These are phyloP conservation scores for Mortierella antarctica DNA, from an alignment of 192 early-diverging fungal species.

Conservation along the genomic window DNA sequence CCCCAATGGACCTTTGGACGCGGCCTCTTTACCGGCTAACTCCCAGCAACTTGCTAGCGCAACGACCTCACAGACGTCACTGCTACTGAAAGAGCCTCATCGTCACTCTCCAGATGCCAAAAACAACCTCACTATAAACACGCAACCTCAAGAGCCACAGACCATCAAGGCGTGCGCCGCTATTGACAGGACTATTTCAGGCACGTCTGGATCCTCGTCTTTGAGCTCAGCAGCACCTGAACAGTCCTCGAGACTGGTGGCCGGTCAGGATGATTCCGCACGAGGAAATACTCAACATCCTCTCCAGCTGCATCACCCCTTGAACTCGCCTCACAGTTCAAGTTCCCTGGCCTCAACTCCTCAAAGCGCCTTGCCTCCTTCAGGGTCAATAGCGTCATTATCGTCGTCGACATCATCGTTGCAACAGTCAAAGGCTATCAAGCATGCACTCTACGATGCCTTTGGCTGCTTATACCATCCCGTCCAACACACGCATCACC, in stretches of 20 bases:
- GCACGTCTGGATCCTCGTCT: too few relatives aligned
- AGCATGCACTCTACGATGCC: constrained; percentile 42
- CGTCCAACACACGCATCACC: constrained; percentile 33
- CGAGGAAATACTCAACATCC: neutral
- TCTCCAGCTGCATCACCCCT: neutral
- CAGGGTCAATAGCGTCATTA: neutral
- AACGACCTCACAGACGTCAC: neutral
- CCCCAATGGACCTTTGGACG: too few relatives aligned
- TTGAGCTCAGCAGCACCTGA: too few relatives aligned
- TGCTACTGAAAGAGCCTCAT: neutral
- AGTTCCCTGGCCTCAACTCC: neutral
- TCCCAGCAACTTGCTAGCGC: too few relatives aligned
- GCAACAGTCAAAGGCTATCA: constrained; percentile 42
- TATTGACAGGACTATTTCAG: neutral
- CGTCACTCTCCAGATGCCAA: neutral
- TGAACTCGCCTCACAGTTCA: too few relatives aligned
- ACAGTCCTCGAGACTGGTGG: too few relatives aligned
- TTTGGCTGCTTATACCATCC: constrained; percentile 51
- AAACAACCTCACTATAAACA: neutral
- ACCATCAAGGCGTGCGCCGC: neutral
- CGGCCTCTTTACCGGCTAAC: too few relatives aligned
- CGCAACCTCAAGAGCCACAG: neutral
- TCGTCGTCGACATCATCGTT: neutral
- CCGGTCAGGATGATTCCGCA: too few relatives aligned
- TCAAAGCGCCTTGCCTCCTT: constrained; percentile 16